Conservation (phyloP, 441 rosid genomes). For the Populus hybrid region DNA sequence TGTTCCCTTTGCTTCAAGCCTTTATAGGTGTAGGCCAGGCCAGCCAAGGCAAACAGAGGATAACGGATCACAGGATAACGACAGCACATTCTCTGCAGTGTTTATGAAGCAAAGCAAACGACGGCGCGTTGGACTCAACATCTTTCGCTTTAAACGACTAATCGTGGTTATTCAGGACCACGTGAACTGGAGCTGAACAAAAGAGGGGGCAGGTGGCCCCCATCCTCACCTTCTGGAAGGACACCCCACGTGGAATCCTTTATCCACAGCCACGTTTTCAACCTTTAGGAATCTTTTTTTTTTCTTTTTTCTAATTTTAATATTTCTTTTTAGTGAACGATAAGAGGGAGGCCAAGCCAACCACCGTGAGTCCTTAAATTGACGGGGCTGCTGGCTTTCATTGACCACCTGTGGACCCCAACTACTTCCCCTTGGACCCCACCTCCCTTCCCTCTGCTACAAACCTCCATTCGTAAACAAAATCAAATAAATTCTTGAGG, state of each 20-base stretch:
- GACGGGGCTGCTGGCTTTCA: conserved; percentile 10
- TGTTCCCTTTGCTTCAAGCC: not conserved
- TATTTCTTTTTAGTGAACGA: not conserved
- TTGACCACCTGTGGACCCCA: conserved; percentile 26
- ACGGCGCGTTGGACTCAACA: no score
- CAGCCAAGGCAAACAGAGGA: not conserved
- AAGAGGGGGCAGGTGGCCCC: not conserved
- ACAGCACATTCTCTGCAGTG: not conserved
- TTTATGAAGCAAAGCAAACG: no score
- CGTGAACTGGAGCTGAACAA: not conserved
- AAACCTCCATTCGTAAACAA: not conserved
- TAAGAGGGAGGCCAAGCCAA: not conserved
- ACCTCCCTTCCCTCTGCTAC: not conserved
- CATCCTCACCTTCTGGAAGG: conserved; percentile 14
- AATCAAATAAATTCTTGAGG: no score
- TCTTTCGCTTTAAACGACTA: not conserved
- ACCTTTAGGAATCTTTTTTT: conserved; percentile 9
- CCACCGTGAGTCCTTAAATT: conserved; percentile 1
- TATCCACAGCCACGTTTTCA: conserved; percentile 3
- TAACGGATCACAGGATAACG: not conserved
- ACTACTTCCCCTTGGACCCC: not conserved
- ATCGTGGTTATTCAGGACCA: not conserved
- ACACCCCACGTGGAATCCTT: conserved; percentile 19
- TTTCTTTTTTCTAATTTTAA: not conserved
- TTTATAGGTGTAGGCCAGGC: not conserved